Evolutionary conservation across 1,139 yeast species (phyloP).

Genomic region (Yamadazyma buinensis): DNA sequence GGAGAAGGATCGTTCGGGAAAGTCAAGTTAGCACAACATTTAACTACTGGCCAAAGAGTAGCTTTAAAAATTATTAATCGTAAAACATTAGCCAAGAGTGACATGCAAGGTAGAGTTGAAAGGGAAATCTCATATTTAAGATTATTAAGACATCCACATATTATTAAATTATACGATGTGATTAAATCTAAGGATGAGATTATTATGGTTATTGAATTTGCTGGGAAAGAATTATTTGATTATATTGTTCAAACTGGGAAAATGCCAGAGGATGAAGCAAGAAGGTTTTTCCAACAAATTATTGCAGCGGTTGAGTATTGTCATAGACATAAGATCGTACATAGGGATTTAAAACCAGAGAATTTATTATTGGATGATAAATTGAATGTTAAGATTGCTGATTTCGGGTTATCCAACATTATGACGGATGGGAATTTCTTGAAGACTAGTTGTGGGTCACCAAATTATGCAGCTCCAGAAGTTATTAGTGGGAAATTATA

Average conservation of each 20-base stretch:
- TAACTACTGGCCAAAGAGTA: constrained; percentile 88
- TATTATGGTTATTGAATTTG: constrained; percentile 96
- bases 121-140: constrained; percentile 90
- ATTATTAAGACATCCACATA: constrained; percentile 91
- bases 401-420: constrained; percentile 90
- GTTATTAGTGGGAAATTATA: constrained; percentile 93
- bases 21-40: constrained; percentile 91
- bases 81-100: constrained; percentile 89
- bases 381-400: constrained; percentile 92
- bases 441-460: constrained; percentile 95
- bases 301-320: constrained; percentile 98
- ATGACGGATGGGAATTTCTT: constrained; percentile 98
- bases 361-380: constrained; percentile 87
- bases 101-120: constrained; percentile 97
- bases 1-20: constrained; percentile 99
- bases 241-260: constrained; percentile 94
- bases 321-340: constrained; percentile 96
- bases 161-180: constrained; percentile 92
- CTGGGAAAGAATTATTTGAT: constrained; percentile 93
- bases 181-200: constrained; percentile 95
- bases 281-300: constrained; percentile 94
- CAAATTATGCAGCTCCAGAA: constrained; percentile 98
- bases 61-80: constrained; percentile 93
- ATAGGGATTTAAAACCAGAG: constrained; percentile 93
- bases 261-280: constrained; percentile 91